phyloP scores from a whole-genome alignment of 805 yeast species.

The Helenozyma rhizophorensis region DNA sequence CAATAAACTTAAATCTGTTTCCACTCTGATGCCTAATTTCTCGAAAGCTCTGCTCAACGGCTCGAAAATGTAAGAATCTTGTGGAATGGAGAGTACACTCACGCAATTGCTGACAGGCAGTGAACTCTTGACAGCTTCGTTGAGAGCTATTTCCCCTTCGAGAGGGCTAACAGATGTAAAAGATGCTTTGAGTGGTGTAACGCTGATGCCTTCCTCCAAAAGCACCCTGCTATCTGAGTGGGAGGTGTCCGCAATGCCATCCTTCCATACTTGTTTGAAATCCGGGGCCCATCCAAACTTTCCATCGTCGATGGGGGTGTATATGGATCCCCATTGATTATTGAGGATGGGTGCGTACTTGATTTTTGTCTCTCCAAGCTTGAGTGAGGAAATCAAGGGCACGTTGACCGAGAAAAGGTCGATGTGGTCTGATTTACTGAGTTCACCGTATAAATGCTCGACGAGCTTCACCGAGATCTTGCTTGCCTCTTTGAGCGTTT shows the following conservation, averaged over 20 bases:
- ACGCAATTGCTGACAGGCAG: conserved; percentile 20
- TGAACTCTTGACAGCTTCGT: conserved; percentile 3
- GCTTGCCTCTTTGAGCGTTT: conserved; percentile 60
- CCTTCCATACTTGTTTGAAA: conserved; percentile 60
- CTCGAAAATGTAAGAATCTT: conserved; percentile 35
- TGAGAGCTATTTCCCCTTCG: conserved; percentile 54
- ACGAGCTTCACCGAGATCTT: conserved; percentile 61
- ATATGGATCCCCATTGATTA: conserved; percentile 76
- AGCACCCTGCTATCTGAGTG: conserved; percentile 71
- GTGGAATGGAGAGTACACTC: conserved; percentile 36
- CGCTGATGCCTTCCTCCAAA: conserved; percentile 56
- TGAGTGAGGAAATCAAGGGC: conserved; percentile 60
- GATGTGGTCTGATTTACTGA: conserved; percentile 45
- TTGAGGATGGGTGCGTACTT: conserved; percentile 74
- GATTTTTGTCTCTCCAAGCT: conserved; percentile 54
- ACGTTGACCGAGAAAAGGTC: conserved; percentile 83
- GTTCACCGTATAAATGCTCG: conserved; percentile 50
- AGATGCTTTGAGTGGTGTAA: conserved; percentile 58
- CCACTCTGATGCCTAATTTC: conserved; percentile 22
- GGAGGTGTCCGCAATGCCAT: conserved; percentile 34
- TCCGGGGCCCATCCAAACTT: conserved; percentile 80
- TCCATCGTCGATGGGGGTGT: conserved; percentile 28
- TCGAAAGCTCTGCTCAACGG: conserved; percentile 39
- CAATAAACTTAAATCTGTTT: conserved; percentile 19
- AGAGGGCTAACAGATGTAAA: conserved; percentile 52